phyloP scores from a whole-genome alignment of 257 asterid genomes.

The Salvia rosmarinus region DNA sequence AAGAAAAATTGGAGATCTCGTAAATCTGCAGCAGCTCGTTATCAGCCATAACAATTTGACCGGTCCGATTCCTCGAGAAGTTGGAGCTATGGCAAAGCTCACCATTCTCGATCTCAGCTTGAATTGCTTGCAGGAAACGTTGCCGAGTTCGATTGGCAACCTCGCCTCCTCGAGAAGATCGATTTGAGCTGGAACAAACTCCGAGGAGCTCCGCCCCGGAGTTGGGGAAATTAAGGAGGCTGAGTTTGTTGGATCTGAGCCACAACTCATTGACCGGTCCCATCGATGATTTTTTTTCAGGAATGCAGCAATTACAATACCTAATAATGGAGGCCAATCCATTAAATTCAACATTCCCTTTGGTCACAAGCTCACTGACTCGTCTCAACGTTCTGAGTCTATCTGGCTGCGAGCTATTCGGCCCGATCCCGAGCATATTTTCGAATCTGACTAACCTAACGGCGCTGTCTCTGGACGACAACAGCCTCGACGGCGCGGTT shows the following conservation, averaged over 20 bases:
- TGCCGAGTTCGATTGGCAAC: conserved; percentile 47
- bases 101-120: conserved; percentile 58
- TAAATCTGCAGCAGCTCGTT: conserved; percentile 53
- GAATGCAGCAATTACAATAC: conserved; percentile 51
- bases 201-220: conserved; percentile 49
- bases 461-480: conserved; percentile 50
- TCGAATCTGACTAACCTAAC: conserved; percentile 41
- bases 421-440: conserved; percentile 46
- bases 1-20: conserved; percentile 38
- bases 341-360: conserved; percentile 44
- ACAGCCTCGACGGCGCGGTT: conserved; percentile 52
- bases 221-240: conserved; percentile 42
- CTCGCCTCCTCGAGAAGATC: conserved; percentile 50
- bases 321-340: conserved; percentile 59
- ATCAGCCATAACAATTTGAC: conserved; percentile 51
- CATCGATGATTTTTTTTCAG: conserved; percentile 43
- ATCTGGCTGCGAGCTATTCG: conserved; percentile 57
- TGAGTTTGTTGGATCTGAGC: conserved; percentile 57
- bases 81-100: conserved; percentile 42
- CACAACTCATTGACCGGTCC: conserved; percentile 51
- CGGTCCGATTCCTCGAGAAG: conserved; percentile 52
- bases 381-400: conserved; percentile 44
- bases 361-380: conserved; percentile 37
- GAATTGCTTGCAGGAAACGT: conserved; percentile 33
- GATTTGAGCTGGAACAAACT: conserved; percentile 58